Base-by-base conservation (phyloP, 2,329 filamentous ascomycete genomes). In the Ophiocordyceps camponoti-saundersi region DNA sequence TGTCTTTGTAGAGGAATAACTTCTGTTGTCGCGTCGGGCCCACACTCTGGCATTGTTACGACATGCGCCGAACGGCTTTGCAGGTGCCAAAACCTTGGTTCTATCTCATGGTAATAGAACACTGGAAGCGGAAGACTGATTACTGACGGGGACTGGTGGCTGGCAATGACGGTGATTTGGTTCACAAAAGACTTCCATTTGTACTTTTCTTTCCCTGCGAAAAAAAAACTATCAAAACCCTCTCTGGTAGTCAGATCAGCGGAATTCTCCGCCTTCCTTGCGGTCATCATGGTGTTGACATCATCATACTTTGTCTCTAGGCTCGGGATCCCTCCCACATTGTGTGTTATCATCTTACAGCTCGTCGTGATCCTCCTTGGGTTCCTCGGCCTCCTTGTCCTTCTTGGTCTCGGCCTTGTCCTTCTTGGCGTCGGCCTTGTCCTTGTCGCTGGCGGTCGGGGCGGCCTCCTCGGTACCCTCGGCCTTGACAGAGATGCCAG, bases 281-380 rank as follows among this genome's bases (percentile, higher is more conserved):
- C 36, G 53, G 60, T 49, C 58, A 56, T 56, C 59, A 60, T 53
- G 53, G 58, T 55, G 52, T n/a, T 55, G 52, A 53, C 56, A 53
- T 54, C 54, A 57, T 42, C 36, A 40, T 40, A 18, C 36, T 8
- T 12, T 18, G n/a, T 18, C 42, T 15, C 20, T 11, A 16, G 23
- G 12, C 32, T 34, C 10, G 7, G 43, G 7, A 10, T 29, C 26
- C 30, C 34, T 10, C 51, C n/a, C 36, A 20, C 8, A 2, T 2
- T 12, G 18, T 20, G n/a, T 20, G 15, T 20, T 6, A 21, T 23
- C 20, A 13, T 42, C 40, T 71, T 85, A 90, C 72, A 90, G 72
- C 72, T 90, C 85, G 60, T 90, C 85, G 59, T 87, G 82, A 34
- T 53, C 60, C 42, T 68, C 67, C 65, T 47, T 48, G 44, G 39